Percentiles rank a stretch among this genome's conserved stretches.
phyloP scores from a whole-genome alignment of 768 basidiomycete genomes.

The Lactarius hengduanensis region DNA sequence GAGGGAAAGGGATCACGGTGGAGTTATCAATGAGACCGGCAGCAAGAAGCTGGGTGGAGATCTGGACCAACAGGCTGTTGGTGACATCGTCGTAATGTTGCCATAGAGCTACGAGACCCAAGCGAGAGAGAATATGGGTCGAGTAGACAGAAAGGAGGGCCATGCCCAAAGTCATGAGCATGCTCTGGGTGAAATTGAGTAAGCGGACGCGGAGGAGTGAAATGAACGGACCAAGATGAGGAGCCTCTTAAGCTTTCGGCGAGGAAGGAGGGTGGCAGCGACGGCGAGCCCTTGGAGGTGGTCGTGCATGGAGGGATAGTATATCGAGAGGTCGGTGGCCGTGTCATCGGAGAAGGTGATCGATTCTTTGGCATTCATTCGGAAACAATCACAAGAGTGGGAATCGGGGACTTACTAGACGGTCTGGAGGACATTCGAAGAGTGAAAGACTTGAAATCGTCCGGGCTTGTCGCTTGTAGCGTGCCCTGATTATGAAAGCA shows the following conservation, averaged over 20 bases:
- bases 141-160: slow-evolving; percentile 24
- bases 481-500: slow-evolving; percentile 4
- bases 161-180: slow-evolving; percentile 25
- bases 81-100: slow-evolving; percentile 17
- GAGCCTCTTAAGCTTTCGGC: slow-evolving; percentile 23
- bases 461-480: slow-evolving; percentile 17
- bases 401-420: neutral
- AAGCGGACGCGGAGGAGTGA: neutral
- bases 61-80: slow-evolving; percentile 13
- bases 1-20: slow-evolving; percentile 6
- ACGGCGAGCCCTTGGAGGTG: slow-evolving; percentile 8
- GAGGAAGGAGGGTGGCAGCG: slow-evolving; percentile 13
- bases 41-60: slow-evolving; percentile 13
- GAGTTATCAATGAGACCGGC: slow-evolving; percentile 20
- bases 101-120: slow-evolving; percentile 12
- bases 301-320: slow-evolving; percentile 24
- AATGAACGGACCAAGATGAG: slow-evolving; percentile 19
- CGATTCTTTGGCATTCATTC: neutral
- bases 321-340: slow-evolving; percentile 18
- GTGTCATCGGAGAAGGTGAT: slow-evolving; percentile 18
- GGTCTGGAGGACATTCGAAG: neutral
- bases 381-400: neutral
- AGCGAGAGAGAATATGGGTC: slow-evolving; percentile 16
- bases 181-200: slow-evolving; percentile 16
- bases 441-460: neutral